phyloP scores from a whole-genome alignment of 139 green algal genomes.

The Auxenochlorella protothecoides region DNA sequence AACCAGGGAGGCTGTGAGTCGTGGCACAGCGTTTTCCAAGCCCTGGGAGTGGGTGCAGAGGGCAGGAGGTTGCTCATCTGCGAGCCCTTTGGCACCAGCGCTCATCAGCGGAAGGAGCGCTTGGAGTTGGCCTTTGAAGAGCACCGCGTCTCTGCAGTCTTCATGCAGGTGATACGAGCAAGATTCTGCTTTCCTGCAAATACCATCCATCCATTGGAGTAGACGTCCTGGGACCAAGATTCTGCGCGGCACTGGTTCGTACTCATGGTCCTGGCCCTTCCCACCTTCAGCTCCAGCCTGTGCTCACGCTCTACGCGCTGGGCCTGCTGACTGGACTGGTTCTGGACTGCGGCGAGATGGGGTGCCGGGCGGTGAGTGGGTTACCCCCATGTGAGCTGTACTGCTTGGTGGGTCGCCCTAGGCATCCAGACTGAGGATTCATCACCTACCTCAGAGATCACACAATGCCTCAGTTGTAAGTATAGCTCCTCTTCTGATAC shows the following conservation, averaged over 20 bases:
- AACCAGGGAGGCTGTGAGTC: too few species aligned
- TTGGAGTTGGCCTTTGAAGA: too few species aligned
- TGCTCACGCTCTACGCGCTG: constrained; percentile 73
- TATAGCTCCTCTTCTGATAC: neutral
- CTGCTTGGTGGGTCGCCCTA: too few species aligned
- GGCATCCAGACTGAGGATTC: too few species aligned
- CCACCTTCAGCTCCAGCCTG: constrained; percentile 69
- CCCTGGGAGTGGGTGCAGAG: too few species aligned
- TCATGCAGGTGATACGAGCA: constrained; percentile 60
- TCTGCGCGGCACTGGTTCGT: constrained; percentile 37
- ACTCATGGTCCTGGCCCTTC: constrained; percentile 44
- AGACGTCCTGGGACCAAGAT: too few species aligned
- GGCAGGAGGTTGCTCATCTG: too few species aligned
- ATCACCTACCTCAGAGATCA: neutral
- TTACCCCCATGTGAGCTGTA: too few species aligned
- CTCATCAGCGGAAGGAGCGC: too few species aligned
- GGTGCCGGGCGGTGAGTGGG: constrained; percentile 54
- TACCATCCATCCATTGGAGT: too few species aligned
- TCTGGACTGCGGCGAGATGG: constrained; percentile 66
- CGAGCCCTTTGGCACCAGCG: too few species aligned
- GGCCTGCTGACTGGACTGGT: constrained; percentile 69
- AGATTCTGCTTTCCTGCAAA: constrained; percentile 38
- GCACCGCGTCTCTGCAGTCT: neutral
- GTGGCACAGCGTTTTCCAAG: too few species aligned
- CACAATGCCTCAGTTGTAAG: neutral